Evolutionary conservation across 306 rosid species (phyloP), one percentile per base, ranked within the genome.

Genomic region (Trifolium pratense): DNA sequence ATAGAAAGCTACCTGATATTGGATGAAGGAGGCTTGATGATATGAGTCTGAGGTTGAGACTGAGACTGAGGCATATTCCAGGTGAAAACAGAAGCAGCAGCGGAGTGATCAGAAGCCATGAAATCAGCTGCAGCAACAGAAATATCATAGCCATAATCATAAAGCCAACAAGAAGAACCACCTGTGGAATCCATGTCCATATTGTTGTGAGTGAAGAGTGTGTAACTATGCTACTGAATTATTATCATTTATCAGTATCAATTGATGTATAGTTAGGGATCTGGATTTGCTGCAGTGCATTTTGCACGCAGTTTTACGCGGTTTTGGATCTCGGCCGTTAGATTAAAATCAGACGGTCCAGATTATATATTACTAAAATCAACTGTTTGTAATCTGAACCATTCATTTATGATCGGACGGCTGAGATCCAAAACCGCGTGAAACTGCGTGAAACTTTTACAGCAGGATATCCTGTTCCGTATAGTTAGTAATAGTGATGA

Each of bases 161-260:
- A 86, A 49, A 90, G 88, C 93, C 93, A 86, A 65, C 60, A 71
- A 52, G 86, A 81, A 43, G 70, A 59, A 59, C 65, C 77, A 1
- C 32, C 32, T 4, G 84, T 45, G 17, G 88, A 73, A 71, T 74
- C 77, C 20, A 81, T 70, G 26, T 86, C 88, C 91, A 88, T 90
- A 71, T 32, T 49, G 74, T 23, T 34, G 17, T 48, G 0, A 64
- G 40, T 57, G 25, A 9, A 32, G 14, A 75, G 59, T 1, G 25
- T 61, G 40, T 29, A 48, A 67, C 51, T 68, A 9, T 55, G 23
- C 16, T 55, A 10, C 9, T 21, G 0, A 10, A 56, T 25, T 58
- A 26, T 26, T 58, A 58, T 58, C 7, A 67, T 13, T 26, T 58
- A 58, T 58, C 7, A 67, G n/a, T 25, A 26, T 26, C 25, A 46